These are phyloP conservation scores for Neurospora pannonica DNA, from an alignment of 495 filamentous ascomycete genomes.

Conservation along the genomic window DNA sequence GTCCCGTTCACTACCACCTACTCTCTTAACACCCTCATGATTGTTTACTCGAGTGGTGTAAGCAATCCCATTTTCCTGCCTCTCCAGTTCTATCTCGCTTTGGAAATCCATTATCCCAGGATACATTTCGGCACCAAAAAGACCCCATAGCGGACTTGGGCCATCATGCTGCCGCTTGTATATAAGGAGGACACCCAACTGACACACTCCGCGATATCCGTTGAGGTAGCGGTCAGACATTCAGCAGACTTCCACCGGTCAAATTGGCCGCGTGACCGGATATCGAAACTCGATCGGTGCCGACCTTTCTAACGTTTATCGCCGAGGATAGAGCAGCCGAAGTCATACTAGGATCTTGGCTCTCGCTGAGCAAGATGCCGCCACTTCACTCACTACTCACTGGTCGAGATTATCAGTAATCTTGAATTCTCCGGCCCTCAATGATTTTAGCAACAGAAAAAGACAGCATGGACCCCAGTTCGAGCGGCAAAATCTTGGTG, in stretches of 20 bases:
- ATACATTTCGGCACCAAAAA: not conserved
- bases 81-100: not conserved
- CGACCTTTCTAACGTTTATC: not conserved
- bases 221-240: not conserved
- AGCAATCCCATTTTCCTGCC: too few relatives aligned
- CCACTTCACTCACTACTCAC: not conserved
- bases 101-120: not conserved
- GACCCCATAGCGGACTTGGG: not conserved
- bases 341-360: not conserved
- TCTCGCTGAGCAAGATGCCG: not conserved
- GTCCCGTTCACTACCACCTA: too few relatives aligned
- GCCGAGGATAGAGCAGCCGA: not conserved
- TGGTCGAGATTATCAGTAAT: not conserved
- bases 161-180: not conserved
- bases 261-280: not conserved
- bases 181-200: not conserved
- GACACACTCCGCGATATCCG: not conserved
- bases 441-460: not conserved
- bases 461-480: not conserved
- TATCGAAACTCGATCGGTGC: not conserved
- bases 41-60: too few relatives aligned
- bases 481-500: not conserved
- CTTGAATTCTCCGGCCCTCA: not conserved
- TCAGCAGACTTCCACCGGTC: not conserved
- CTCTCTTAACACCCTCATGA: too few relatives aligned